Evolutionary conservation across 352 stramenopile species (phyloP), one percentile per base, ranked within the genome.

Genomic region (Globisporangium rhizosaccharum): DNA sequence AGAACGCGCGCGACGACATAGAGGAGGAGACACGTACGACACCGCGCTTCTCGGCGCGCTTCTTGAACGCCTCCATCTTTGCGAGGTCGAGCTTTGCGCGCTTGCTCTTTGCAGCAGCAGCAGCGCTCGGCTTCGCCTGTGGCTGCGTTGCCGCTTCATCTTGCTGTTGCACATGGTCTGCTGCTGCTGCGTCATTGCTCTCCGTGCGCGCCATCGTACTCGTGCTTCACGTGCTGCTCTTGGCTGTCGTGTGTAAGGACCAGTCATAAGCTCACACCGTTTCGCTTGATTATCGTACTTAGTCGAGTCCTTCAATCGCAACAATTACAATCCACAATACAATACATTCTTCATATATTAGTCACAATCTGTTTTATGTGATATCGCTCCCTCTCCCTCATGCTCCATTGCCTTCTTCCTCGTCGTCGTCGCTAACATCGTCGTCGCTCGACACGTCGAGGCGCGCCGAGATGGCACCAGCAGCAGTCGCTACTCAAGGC

Each of bases 1-100:
- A 4, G 15, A 14, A 44, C 10, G 15, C 3, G 39, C 5, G 15
- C 39, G 42, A 48, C 17, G 41, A 1, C 15, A 20, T 8, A 20
- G 23, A 30, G 25, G 3, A 54, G 11, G 23, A 23, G 39, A 18
- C 15, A 67, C 67, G 53, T 59, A 86, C 73, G 52, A 86, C 76
- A 18, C 76, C 76, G 20, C 76, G 73, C 41, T 68, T 68, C 54
- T 77, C 71, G 14, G 68, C 69, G 61, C 74, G 73, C 49, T 83
- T 61, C 63, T 85, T 79, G 53, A 82, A 82, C 59, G 71, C 66
- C 56, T 76, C 63, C 63, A 80, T 73, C 57, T 85, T 82, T 49
- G 75, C 69, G 36, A 59, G 53, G 7, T 59, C 50, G 37, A 66
- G 17, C 28, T 60, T 59, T 23, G 53, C 46, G 41, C 54, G 54